Percentiles rank a stretch among this genome's conserved stretches.
Evolutionary conservation across 768 basidiomycete species (phyloP).

Genomic region (Calocera viscosa): DNA sequence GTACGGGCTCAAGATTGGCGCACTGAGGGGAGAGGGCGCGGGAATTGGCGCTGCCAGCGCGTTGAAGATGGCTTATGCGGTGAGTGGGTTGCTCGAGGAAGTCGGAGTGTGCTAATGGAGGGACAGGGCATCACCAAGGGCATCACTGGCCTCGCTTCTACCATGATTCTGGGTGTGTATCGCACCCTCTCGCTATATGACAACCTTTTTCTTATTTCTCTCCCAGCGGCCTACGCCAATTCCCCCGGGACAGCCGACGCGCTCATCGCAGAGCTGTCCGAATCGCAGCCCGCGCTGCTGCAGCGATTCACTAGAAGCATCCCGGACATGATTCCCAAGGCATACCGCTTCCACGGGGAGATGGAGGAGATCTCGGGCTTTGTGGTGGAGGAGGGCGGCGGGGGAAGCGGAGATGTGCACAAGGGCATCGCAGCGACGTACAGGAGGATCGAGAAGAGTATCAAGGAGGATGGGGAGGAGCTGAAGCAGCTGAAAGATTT

Average conservation of each 20-base stretch:
- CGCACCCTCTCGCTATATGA: not conserved
- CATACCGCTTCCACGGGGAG: constrained; percentile 46
- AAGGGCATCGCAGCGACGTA: constrained; percentile 38
- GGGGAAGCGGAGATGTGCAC: constrained; percentile 35
- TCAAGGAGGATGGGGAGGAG: constrained; percentile 27
- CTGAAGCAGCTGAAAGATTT: constrained; percentile 15
- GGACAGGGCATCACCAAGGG: constrained; percentile 46
- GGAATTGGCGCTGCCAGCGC: constrained; percentile 49
- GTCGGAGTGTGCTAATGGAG: not conserved
- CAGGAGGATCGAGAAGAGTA: constrained; percentile 32
- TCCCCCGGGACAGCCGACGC: constrained; percentile 52
- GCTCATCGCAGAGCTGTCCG: constrained; percentile 37
- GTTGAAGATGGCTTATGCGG: constrained; percentile 53
- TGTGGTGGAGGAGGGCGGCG: constrained; percentile 30
- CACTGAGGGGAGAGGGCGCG: constrained; percentile 30
- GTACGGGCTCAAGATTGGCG: constrained; percentile 37
- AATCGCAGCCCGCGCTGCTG: constrained; percentile 37
- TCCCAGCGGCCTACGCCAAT: constrained; percentile 40
- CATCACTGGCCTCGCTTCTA: constrained; percentile 38
- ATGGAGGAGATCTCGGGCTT: constrained; percentile 53
- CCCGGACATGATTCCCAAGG: constrained; percentile 46
- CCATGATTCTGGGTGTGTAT: constrained; percentile 42
- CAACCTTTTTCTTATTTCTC: not conserved
- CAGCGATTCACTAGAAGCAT: constrained; percentile 31
- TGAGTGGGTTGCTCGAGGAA: constrained; percentile 19